These are phyloP conservation scores for Geosmithia flava DNA, from an alignment of 2,329 filamentous ascomycete species.

Conservation along the genomic window DNA sequence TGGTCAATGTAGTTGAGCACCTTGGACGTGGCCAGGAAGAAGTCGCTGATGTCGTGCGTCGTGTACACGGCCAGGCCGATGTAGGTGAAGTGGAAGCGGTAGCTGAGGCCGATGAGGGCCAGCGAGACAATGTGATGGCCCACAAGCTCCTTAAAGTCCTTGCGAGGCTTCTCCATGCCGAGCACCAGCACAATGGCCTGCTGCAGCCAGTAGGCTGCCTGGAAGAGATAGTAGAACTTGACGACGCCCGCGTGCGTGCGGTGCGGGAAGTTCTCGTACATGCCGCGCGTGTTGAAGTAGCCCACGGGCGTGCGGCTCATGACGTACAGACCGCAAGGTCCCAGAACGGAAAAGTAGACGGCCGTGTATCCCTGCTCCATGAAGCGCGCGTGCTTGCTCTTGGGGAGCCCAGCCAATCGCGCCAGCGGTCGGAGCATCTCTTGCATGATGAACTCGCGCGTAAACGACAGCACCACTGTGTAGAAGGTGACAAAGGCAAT, in stretches of 20 bases:
- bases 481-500: slow-evolving; percentile 84
- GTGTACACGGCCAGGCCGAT: slow-evolving; percentile 90
- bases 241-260: slow-evolving; percentile 65
- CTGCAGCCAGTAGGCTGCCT: slow-evolving; percentile 92
- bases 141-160: slow-evolving; percentile 91
- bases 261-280: slow-evolving; percentile 86
- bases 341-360: slow-evolving; percentile 74
- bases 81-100: slow-evolving; percentile 94
- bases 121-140: slow-evolving; percentile 86
- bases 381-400: slow-evolving; percentile 76
- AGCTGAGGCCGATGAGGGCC: slow-evolving; percentile 71
- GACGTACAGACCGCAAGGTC: slow-evolving; percentile 75
- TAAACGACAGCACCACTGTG: slow-evolving; percentile 80
- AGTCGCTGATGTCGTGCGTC: slow-evolving; percentile 88
- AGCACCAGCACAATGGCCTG: slow-evolving; percentile 80
- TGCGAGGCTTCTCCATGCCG: slow-evolving; percentile 82
- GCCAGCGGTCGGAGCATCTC: slow-evolving; percentile 70
- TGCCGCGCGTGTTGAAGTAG: slow-evolving; percentile 87
- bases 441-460: slow-evolving; percentile 93
- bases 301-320: slow-evolving; percentile 87
- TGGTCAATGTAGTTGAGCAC: slow-evolving; percentile 82
- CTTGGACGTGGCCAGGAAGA: slow-evolving; percentile 91
- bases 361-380: slow-evolving; percentile 96
- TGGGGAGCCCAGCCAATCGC: slow-evolving; percentile 54
- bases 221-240: slow-evolving; percentile 93